A percentile compares a stretch with the other conserved stretches of the same genome.
Conservation (phyloP, 768 basidiomycete genomes). For the Suillus lakei region DNA sequence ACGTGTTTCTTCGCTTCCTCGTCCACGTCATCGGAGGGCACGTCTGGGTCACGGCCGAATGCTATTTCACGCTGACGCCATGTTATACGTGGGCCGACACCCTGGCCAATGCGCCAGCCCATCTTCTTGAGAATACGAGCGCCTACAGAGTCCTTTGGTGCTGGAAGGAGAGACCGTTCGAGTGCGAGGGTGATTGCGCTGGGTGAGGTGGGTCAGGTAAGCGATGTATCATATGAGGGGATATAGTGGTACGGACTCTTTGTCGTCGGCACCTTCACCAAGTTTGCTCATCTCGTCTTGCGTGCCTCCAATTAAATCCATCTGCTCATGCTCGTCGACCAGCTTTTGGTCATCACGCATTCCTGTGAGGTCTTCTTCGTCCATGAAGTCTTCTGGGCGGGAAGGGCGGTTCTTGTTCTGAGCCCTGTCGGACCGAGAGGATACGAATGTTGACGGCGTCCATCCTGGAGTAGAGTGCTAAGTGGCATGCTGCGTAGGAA, state of each 20-base stretch:
- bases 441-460: conserved; percentile 91
- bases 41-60: conserved; percentile 52
- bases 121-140: conserved; percentile 90
- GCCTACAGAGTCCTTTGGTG: conserved; percentile 81
- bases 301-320: conserved; percentile 66
- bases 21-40: conserved; percentile 56
- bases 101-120: conserved; percentile 94
- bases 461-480: conserved; percentile 68
- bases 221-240: background rate
- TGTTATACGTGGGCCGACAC: conserved; percentile 88
- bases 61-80: conserved; percentile 76
- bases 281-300: conserved; percentile 46
- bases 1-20: conserved; percentile 87
- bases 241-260: conserved; percentile 28
- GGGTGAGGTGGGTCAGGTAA: conserved; percentile 8
- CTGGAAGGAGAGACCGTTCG: conserved; percentile 68
- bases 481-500: background rate
- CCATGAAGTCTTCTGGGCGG: conserved; percentile 96
- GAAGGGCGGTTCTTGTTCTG: conserved; percentile 52
- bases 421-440: conserved; percentile 79
- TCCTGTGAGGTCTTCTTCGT: conserved; percentile 94
- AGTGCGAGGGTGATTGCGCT: conserved; percentile 71
- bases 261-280: conserved; percentile 41
- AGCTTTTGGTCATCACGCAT: conserved; percentile 73
- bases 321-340: conserved; percentile 81